Base-by-base conservation (phyloP, 2,329 filamentous ascomycete species). In the Decorospora gaudefroyi region DNA sequence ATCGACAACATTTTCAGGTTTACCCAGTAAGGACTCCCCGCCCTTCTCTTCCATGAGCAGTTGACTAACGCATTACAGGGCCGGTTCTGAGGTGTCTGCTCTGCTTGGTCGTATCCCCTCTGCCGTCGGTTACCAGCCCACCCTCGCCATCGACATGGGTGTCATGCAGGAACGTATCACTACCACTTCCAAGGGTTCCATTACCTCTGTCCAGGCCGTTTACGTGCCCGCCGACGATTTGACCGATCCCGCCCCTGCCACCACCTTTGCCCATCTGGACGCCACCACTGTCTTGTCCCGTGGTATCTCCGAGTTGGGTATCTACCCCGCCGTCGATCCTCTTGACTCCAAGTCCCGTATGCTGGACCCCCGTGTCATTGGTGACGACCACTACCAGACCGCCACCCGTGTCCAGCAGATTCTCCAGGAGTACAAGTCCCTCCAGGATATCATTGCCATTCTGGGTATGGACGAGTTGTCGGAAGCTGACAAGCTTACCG, bases 381-480 rank as follows among this genome's bases (percentile, higher is more conserved):
- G 93, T 76, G 82, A 97, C 72, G 93, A 99, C 55, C 93, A 99
- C 84, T 99, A 99, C 86, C 76, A 90, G 55, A 92, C 85, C 69
- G 93, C 93, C 75, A 88, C 88, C 75, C 86, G 86, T 68, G 93
- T 99, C 72, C 93, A 99, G 83, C 90, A 96, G 81, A 97, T 96
- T 79, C 87, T 99, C 74, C 93, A 99, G 81, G 93, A 97, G 84
- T 99, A 99, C 88, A 97, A 97, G 88, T 97, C 92, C 59, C 90
- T 99, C 64, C 93, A 99, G 82, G 93, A 99, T 82, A 99, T 99
- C 86, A 96, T 96, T 83, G 93, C 93, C 78, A 99, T 99, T 90
- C 80, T 97, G 75, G 92, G 92, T 87, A 97, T 99, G 93, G 93
- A 99, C 78, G 93, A 99, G 77, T 80, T 99, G 79, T 97, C 93